A percentile compares a stretch with the other conserved stretches of the same genome.
These are phyloP conservation scores for Tilletia caries DNA, from an alignment of 1,284 basidiomycete genomes.

Conservation along the genomic window DNA sequence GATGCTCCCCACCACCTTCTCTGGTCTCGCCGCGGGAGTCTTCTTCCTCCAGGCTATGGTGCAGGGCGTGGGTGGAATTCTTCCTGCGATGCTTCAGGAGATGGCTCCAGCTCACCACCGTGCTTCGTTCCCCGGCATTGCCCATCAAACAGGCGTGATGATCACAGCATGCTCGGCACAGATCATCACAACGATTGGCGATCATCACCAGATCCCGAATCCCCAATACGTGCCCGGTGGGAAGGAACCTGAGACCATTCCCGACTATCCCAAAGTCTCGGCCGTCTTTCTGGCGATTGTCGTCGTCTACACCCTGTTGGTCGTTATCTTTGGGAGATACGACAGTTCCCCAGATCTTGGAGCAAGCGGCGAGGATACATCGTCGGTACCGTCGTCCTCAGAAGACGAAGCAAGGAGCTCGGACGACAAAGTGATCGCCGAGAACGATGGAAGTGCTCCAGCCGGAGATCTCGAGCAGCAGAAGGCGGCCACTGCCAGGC, in stretches of 20 bases:
- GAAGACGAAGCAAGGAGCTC: no score
- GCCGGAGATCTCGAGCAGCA: no score
- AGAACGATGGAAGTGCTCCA: no score
- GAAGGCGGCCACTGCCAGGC: no score
- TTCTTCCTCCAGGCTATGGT: constrained; percentile 39
- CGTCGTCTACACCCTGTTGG: constrained; percentile 47
- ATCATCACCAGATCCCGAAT: constrained; percentile 38
- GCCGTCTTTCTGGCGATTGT: constrained; percentile 75
- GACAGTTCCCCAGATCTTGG: background rate
- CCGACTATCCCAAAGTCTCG: constrained; percentile 83
- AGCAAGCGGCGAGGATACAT: no score
- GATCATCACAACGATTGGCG: constrained; percentile 74
- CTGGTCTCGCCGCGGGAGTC: constrained; percentile 34
- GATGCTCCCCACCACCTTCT: constrained; percentile 32
- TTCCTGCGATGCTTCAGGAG: constrained; percentile 82
- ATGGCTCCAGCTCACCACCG: constrained; percentile 87
- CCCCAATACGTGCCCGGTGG: constrained; percentile 25
- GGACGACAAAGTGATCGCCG: no score
- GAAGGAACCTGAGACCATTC: constrained; percentile 57
- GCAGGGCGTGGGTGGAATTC: constrained; percentile 60
- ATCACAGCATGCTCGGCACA: constrained; percentile 80
- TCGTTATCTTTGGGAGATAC: constrained; percentile 44
- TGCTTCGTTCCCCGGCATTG: constrained; percentile 84
- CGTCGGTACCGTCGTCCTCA: no score
- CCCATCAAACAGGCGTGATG: constrained; percentile 74